Percentiles rank a stretch among this genome's conserved stretches.
Conservation (phyloP, 257 asterid genomes). For the Knoxia roxburghii region DNA sequence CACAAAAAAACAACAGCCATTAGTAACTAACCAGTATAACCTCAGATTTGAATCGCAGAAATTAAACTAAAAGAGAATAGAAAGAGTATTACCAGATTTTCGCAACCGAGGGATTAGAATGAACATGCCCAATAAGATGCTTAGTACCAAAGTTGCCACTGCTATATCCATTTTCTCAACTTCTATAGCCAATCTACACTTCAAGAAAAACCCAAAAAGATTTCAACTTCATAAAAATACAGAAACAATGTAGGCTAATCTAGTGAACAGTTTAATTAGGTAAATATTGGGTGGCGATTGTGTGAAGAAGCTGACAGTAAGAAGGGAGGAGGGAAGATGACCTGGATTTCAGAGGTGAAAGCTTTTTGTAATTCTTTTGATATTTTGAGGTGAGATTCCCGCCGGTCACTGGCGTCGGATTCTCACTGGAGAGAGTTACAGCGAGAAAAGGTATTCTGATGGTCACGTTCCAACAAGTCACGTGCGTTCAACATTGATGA, state of each 20-base stretch:
- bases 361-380: conserved; percentile 10
- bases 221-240: not conserved
- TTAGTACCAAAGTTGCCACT: conserved; percentile 40
- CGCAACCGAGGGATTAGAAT: conserved; percentile 47
- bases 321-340: not conserved
- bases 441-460: not conserved
- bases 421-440: conserved; percentile 6
- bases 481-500: not conserved
- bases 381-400: conserved; percentile 3
- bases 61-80: not conserved
- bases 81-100: conserved; percentile 40
- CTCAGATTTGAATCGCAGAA: conserved; percentile 14
- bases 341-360: conserved; percentile 12
- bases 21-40: conserved; percentile 9
- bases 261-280: not conserved
- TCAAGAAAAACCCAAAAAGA: not conserved
- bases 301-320: not conserved
- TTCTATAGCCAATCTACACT: conserved; percentile 19
- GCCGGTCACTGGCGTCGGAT: conserved; percentile 5
- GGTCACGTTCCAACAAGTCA: conserved; percentile 1
- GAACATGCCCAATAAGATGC: conserved; percentile 41
- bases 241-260: not conserved
- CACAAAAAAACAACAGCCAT: conserved; percentile 14
- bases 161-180: conserved; percentile 41
- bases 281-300: not conserved